Evolutionary conservation across 495 filamentous ascomycete species (phyloP), one percentile per base, ranked within the genome.

Genomic region (Penicillium pancosmium): DNA sequence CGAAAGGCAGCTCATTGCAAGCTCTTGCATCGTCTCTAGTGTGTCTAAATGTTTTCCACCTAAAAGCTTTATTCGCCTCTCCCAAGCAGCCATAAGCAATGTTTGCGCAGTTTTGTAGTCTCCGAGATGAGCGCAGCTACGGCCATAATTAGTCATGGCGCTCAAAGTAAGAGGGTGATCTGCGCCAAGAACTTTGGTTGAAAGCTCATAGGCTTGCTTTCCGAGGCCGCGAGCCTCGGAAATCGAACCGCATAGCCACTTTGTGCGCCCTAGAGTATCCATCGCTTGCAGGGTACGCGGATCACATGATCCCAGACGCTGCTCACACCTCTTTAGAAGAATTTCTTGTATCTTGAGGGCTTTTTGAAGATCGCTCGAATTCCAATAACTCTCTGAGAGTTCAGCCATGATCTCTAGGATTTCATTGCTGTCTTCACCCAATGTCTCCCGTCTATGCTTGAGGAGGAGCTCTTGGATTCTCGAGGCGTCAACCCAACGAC

Each of bases 11-110:
- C 33, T 21, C 51, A 53, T 53, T 35, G 33, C 16, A 53, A 53
- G 51, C 18, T 53, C 51, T 25, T 53, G 51, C 51, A 53, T 53
- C 38, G 51, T 41, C 35, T 53, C 51, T 35, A 53, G 51, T 18
- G 51, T 53, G 51, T 53, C 51, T 18, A 53, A 38, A 53, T 53
- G 51, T 10, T 31, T 53, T 23, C 10, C 35, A 35, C 51, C 51
- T 18, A 53, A 41, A 18, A 53, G 12, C 35, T 53, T 53, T 38
- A 25, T 38, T 25, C 51, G 35, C 51, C 51, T n/a, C 38, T 53
- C 51, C 51, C 51, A 53, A 38, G 51, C 51, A n/a, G 18, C 18
- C 51, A 53, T 19, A 40, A 53, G 51, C 38, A 53, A 25, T 53
- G 23, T 38, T 35, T 25, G 51, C 40, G 51, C 51, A n/a, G 21